Base-by-base conservation (phyloP, 1,139 yeast genomes). In the Scheffersomyces parashehatae region DNA sequence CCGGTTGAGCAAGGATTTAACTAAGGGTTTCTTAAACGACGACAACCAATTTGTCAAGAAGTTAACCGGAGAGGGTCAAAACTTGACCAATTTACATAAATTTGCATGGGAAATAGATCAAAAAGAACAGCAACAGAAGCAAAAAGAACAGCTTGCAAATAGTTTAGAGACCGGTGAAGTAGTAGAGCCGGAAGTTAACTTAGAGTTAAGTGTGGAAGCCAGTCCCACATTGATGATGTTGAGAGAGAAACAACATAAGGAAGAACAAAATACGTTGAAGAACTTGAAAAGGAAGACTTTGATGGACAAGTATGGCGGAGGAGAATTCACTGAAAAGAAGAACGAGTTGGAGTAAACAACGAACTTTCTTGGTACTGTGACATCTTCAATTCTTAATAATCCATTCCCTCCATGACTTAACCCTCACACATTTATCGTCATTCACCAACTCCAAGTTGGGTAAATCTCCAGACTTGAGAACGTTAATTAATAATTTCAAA, bases 171-270 rank as follows among this genome's bases (percentile, higher is more conserved):
- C 49, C 31, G 56, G 48, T 5, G 57, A 53, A 4, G 46, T 46
- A 10, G 49, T 55, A 9, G 58, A 59, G 3, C 59, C 68, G 4
- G 67, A 70, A 35, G 64, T 70, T 4, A 76, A 79, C 50, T 61
- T 70, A 42, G 62, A 67, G 15, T 58, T 68, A 26, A 73, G 75
- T 49, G 56, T 79, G 33, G 85, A 81, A 49, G 83, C 83, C 3
- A 78, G 80, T 42, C 88, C 88, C 4, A 82, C 88, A 0, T 75
- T 77, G 36, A 73, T 79, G 55, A 66, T 73, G 68, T 46, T 80
- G 35, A 70, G 68, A 41, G 64, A 70, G 45, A 72, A 73, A 44
- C 59, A 77, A 52, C 45, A 43, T 10, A 40, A 40, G 20, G 42
- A 50, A 28, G 58, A 68, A 37, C 65, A 73, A 41, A 56, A 70